Percentiles rank a stretch among this genome's conserved stretches.
Conservation (phyloP, 1,139 yeast genomes). For the Lodderomyces orthopsilosis region DNA sequence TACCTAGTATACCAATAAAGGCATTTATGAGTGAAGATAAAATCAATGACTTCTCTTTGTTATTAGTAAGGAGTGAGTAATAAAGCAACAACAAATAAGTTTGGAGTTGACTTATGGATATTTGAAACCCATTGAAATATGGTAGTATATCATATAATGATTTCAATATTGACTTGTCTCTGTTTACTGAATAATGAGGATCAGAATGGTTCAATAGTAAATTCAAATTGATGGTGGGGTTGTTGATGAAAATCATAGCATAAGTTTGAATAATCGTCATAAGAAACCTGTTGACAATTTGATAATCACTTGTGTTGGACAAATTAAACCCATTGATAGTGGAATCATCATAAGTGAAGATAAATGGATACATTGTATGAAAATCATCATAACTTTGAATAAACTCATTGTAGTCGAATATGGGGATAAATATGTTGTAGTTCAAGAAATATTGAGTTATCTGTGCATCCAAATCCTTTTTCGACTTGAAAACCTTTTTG, state of each 20-base stretch:
- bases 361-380: slow-evolving; percentile 55
- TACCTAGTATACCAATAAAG: slow-evolving; percentile 47
- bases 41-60: slow-evolving; percentile 46
- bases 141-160: slow-evolving; percentile 48
- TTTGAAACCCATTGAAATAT: slow-evolving; percentile 45
- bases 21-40: slow-evolving; percentile 43
- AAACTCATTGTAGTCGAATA: slow-evolving; percentile 57
- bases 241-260: slow-evolving; percentile 48
- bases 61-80: slow-evolving; percentile 44
- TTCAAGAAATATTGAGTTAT: slow-evolving; percentile 54
- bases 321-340: slow-evolving; percentile 50
- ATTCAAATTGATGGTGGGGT: slow-evolving; percentile 44
- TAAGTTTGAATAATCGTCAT: slow-evolving; percentile 45
- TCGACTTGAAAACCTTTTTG: slow-evolving; percentile 41
- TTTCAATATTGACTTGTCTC: slow-evolving; percentile 23
- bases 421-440: slow-evolving; percentile 57
- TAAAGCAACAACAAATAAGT: slow-evolving; percentile 43
- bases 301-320: slow-evolving; percentile 47
- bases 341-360: slow-evolving; percentile 49
- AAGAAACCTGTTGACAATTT: slow-evolving; percentile 49
- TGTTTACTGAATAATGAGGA: slow-evolving; percentile 31
- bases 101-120: slow-evolving; percentile 40
- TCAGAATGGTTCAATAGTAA: slow-evolving; percentile 38
- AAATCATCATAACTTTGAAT: slow-evolving; percentile 58
- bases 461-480: slow-evolving; percentile 51